Conservation (phyloP, 306 rosid genomes). For the Quillaja saponaria region DNA sequence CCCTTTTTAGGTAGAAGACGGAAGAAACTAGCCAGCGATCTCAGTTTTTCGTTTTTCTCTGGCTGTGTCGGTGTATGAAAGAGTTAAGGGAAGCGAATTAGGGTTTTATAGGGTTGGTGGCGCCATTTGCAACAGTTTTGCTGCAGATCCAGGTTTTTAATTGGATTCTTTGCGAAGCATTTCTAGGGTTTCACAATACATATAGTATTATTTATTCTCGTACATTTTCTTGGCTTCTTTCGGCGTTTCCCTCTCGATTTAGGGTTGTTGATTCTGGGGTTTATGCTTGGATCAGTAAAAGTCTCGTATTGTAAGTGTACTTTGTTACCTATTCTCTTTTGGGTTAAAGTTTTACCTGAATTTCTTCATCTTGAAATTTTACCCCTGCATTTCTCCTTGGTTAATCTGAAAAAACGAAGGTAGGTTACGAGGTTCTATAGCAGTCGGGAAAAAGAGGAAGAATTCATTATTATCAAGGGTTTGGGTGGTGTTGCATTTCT, state of each 20-base stretch:
- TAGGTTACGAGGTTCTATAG: background rate
- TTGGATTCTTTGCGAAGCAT: slow-evolving; percentile 48
- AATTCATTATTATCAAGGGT: background rate
- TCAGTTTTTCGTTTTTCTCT: background rate
- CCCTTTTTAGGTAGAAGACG: slow-evolving; percentile 48
- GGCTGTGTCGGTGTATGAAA: slow-evolving; percentile 17
- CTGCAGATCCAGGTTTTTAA: slow-evolving; percentile 63
- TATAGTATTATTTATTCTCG: slow-evolving; percentile 25
- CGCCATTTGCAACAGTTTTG: slow-evolving; percentile 38
- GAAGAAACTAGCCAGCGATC: slow-evolving; percentile 25
- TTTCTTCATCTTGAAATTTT: background rate
- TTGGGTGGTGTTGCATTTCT: slow-evolving; percentile 7
- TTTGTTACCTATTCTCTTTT: background rate
- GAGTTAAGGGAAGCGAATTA: slow-evolving; percentile 39
- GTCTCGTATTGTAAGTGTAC: background rate
- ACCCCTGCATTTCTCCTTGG: slow-evolving; percentile 13
- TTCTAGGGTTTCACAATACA: slow-evolving; percentile 34
- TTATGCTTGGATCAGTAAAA: slow-evolving; percentile 35
- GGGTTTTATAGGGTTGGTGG: slow-evolving; percentile 60
- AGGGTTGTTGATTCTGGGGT: slow-evolving; percentile 49
- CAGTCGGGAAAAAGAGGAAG: background rate
- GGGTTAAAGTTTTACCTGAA: background rate
- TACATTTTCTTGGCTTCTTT: slow-evolving; percentile 37
- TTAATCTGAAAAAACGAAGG: background rate
- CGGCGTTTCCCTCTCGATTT: slow-evolving; percentile 48